phyloP scores from a whole-genome alignment of 2,329 filamentous ascomycete species.

The Zopfia rhizophila region DNA sequence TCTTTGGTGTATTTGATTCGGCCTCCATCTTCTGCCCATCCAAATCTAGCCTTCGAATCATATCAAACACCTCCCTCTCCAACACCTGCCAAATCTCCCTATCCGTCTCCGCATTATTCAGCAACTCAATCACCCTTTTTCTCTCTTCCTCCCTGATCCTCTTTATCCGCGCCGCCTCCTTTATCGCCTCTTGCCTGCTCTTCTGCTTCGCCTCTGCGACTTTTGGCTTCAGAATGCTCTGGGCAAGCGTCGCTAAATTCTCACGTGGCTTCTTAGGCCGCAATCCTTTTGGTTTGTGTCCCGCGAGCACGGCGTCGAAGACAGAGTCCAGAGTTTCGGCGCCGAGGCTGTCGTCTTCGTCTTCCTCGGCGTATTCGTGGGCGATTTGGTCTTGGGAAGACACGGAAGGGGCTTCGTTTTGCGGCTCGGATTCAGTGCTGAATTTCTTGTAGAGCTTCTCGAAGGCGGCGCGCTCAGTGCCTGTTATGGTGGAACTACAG shows the following conservation, averaged over 20 bases:
- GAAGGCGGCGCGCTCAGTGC: conserved; percentile 47
- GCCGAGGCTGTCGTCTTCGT: conserved; percentile 31
- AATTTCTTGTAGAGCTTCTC: conserved; percentile 45
- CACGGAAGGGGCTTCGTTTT: conserved; percentile 21
- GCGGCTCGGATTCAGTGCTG: conserved; percentile 31
- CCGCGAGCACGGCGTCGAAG: conserved; percentile 41
- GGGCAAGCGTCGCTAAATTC: conserved; percentile 28
- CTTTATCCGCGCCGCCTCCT: conserved; percentile 25
- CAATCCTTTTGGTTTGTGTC: conserved; percentile 18
- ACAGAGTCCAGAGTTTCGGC: conserved; percentile 35
- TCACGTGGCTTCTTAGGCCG: conserved; percentile 14
- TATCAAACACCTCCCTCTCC: conserved; percentile 72
- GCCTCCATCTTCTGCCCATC: conserved; percentile 26
- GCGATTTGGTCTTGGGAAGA: conserved; percentile 40
- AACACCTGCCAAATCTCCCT: conserved; percentile 73
- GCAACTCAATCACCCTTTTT: conserved; percentile 62
- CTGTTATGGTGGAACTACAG: conserved; percentile 48
- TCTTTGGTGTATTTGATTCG: conserved; percentile 3
- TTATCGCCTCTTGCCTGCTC: conserved; percentile 3
- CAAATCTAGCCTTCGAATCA: conserved; percentile 68
- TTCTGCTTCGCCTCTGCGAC: conserved; percentile 19
- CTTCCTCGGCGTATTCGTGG: conserved; percentile 44
- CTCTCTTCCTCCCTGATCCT: conserved; percentile 54
- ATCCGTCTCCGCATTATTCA: conserved; percentile 69
- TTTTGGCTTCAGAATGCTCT: conserved; percentile 22